Evolutionary conservation across 768 basidiomycete genomes (phyloP).

Genomic region (Lentinula edodes): DNA sequence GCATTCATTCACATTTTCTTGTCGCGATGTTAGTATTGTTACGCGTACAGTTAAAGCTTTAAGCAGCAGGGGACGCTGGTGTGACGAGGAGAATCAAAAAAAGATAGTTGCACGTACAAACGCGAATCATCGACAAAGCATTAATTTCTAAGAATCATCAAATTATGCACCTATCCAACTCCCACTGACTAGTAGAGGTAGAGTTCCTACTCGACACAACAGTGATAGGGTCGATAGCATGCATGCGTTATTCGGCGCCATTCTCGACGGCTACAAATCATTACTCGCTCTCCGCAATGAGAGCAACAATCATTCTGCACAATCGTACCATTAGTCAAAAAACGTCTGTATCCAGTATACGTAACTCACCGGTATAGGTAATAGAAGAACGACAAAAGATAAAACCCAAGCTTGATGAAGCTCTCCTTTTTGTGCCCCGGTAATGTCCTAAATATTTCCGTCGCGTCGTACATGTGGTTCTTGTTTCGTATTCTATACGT

Average conservation of each 20-base stretch:
- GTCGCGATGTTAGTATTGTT: too few species aligned
- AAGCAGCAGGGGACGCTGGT: too few species aligned
- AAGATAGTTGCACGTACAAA: too few species aligned
- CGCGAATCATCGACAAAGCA: not conserved
- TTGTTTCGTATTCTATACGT: conserved; percentile 75
- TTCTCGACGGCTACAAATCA: not conserved
- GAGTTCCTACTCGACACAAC: too few species aligned
- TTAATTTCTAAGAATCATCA: not conserved
- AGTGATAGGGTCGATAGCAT: too few species aligned
- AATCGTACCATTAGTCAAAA: not conserved
- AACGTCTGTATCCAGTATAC: not conserved
- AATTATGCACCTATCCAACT: too few species aligned
- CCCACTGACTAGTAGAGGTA: too few species aligned
- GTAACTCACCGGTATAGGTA: conserved; percentile 80
- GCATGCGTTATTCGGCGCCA: not conserved
- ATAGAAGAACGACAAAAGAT: conserved; percentile 87
- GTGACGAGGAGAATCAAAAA: too few species aligned
- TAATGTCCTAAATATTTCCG: conserved; percentile 96
- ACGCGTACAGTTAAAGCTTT: too few species aligned
- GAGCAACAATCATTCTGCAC: conserved; percentile 77
- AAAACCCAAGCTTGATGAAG: conserved; percentile 93
- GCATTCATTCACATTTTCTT: too few species aligned
- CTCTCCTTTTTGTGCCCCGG: conserved; percentile 94
- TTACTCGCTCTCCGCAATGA: conserved; percentile 75
- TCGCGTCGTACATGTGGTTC: conserved; percentile 98